phyloP scores from a whole-genome alignment of 805 yeast species.

The Candida hungchunana region DNA sequence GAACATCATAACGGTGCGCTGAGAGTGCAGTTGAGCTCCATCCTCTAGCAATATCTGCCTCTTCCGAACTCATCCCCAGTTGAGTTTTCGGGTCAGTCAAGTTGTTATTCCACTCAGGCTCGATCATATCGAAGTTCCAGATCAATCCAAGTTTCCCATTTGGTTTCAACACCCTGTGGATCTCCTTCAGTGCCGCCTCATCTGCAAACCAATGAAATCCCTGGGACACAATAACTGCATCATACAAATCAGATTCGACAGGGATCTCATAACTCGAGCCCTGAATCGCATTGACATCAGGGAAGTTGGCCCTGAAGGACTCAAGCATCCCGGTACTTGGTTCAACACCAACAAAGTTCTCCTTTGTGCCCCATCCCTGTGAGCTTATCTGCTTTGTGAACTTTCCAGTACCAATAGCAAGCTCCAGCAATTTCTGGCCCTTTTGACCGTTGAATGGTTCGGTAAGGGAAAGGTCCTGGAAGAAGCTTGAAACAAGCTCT shows the following conservation, averaged over 20 bases:
- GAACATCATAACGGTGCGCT: conserved; percentile 31
- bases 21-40: conserved; percentile 17
- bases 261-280: conserved; percentile 49
- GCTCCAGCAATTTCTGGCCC: conserved; percentile 36
- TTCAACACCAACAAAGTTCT: conserved; percentile 43
- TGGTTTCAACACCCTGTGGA: conserved; percentile 46
- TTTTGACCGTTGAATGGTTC: conserved; percentile 9
- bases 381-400: conserved; percentile 44
- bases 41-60: conserved; percentile 5
- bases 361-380: conserved; percentile 31
- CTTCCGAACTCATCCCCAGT: conserved; percentile 9
- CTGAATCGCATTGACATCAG: conserved; percentile 32
- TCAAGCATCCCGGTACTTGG: conserved; percentile 56
- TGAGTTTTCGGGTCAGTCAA: conserved; percentile 7
- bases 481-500: conserved; percentile 39
- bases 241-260: conserved; percentile 38
- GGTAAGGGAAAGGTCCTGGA: conserved; percentile 34
- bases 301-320: conserved; percentile 43
- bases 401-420: conserved; percentile 65
- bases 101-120: conserved; percentile 12
- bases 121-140: conserved; percentile 50
- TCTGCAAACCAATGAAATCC: conserved; percentile 70
- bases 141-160: conserved; percentile 48
- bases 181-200: conserved; percentile 41
- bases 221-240: conserved; percentile 52